Percentiles rank a stretch among this genome's conserved stretches.
phyloP scores from a whole-genome alignment of 2,329 filamentous ascomycete genomes.

The Cladophialophora yegresii region DNA sequence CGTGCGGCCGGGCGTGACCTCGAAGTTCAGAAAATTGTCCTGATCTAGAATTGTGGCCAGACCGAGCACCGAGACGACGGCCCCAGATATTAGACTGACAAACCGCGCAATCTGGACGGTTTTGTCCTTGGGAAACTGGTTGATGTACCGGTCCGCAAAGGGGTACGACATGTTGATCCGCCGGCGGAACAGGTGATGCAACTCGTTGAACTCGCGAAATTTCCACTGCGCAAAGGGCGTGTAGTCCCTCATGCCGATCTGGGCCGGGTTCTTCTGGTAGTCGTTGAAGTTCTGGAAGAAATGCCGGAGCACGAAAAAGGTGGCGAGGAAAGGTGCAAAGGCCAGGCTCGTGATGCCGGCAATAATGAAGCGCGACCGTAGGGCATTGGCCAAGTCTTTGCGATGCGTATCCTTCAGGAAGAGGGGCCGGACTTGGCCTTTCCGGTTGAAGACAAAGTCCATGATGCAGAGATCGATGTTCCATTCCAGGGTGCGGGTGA shows the following conservation, averaged over 20 bases:
- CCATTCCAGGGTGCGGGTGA: slow-evolving; percentile 89
- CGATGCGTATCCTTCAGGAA: slow-evolving; percentile 84
- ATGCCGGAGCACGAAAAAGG: slow-evolving; percentile 83
- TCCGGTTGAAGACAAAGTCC: slow-evolving; percentile 89
- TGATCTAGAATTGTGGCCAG: slow-evolving; percentile 84
- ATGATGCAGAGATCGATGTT: slow-evolving; percentile 86
- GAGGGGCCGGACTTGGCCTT: slow-evolving; percentile 80
- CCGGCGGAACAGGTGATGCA: slow-evolving; percentile 87
- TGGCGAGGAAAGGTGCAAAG: slow-evolving; percentile 81
- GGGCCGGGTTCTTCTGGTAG: slow-evolving; percentile 89
- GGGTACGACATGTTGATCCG: slow-evolving; percentile 92
- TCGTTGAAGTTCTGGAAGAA: slow-evolving; percentile 97
- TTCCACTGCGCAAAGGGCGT: slow-evolving; percentile 96
- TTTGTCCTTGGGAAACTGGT: slow-evolving; percentile 95
- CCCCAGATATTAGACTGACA: slow-evolving; percentile 82
- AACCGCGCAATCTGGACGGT: slow-evolving; percentile 82
- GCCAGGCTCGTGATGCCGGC: slow-evolving; percentile 84
- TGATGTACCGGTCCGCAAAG: slow-evolving; percentile 86
- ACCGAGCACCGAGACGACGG: slow-evolving; percentile 80
- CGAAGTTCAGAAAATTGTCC: slow-evolving; percentile 86
- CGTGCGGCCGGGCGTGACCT: slow-evolving; percentile 84
- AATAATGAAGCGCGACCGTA: slow-evolving; percentile 77
- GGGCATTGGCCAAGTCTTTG: slow-evolving; percentile 71
- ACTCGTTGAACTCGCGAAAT: slow-evolving; percentile 96
- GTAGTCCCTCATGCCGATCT: slow-evolving; percentile 84